Conservation (phyloP, 2,329 filamentous ascomycete species). For the Cladophialophora exuberans region DNA sequence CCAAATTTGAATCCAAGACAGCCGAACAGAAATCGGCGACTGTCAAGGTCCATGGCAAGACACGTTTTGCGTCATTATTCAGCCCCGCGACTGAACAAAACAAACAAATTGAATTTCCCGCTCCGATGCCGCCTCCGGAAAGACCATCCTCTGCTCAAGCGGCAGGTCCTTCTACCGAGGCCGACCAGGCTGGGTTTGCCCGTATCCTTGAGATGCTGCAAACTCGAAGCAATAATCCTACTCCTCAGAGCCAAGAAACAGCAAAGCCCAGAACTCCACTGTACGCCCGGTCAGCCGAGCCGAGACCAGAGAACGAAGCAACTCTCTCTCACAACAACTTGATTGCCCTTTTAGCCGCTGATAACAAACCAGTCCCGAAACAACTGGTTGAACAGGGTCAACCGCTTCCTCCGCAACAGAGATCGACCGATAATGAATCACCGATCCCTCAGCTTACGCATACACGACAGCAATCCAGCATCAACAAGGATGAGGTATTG, state of each 20-base stretch:
- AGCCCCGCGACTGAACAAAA: conserved; percentile 47
- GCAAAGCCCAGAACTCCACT: conserved; percentile 38
- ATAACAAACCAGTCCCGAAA: conserved; percentile 4
- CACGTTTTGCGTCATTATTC: conserved; percentile 85
- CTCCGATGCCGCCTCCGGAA: conserved; percentile 36
- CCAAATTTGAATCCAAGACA: conserved; percentile 31
- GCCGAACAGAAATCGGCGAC: conserved; percentile 46
- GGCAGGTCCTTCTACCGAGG: conserved; percentile 49
- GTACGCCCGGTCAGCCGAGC: conserved; percentile 42
- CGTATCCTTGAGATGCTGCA: conserved; percentile 81
- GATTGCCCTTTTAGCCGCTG: conserved; percentile 13
- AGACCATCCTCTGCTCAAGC: conserved; percentile 38
- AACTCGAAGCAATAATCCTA: conserved; percentile 49
- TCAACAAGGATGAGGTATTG: conserved; percentile 31
- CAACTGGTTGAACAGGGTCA: conserved; percentile 1
- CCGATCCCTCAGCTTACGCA: conserved; percentile 21
- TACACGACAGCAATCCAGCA: conserved; percentile 26
- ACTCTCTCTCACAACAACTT: conserved; percentile 10
- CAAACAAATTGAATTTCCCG: conserved; percentile 33
- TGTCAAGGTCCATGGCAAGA: conserved; percentile 69
- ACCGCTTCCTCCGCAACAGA: conserved; percentile 11
- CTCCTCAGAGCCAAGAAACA: conserved; percentile 43
- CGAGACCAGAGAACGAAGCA: conserved; percentile 31
- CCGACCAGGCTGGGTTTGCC: conserved; percentile 85
- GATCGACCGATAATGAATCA: conserved; percentile 23